Evolutionary conservation across 352 stramenopile species (phyloP), one percentile per base, ranked within the genome.

Genomic region (Peronospora tabacina): DNA sequence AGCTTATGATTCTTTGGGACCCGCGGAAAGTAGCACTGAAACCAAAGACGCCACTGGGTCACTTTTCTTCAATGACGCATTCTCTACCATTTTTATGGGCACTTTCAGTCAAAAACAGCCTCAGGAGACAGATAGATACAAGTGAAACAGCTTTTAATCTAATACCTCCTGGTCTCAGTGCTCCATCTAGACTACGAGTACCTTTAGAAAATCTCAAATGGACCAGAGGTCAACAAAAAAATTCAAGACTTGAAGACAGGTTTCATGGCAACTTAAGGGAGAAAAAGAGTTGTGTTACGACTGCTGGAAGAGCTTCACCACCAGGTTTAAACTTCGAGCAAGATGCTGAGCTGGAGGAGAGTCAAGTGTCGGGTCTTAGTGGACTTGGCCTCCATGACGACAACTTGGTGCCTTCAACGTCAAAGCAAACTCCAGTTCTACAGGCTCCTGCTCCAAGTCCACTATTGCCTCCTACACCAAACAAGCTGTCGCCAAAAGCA

Each of bases 21-120:
- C 82, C 8, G 63, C 84, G 17, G 78, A 88, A 48, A 72, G 35
- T 41, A 55, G 43, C 50, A 40, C 47, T 7, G 47, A 59, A 10
- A 22, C 55, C 24, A 45, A 19, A n/a, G 51, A 59, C 17, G 37
- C 41, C 32, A 28, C 53, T n/a, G 59, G 62, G 17, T 85, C 80
- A 45, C 66, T 93, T 22, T 88, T 93, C 49, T 89, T 90, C 55
- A 88, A 93, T 41, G 75, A 93, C 50, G 74, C 78, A 15, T 88
- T 93, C 49, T 89, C 82, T 10, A 76, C 82, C 11, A 72, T 84
- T 10, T 93, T 93, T 55, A 87, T 85, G 71, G 78, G 78, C 45
- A 85, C 68, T 39, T 88, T 93, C 48, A 74, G 64, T 75, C 83
- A 0, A 30, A 20, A 35, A 16, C 49, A 30, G 20, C 35, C 5